Evolutionary conservation across 805 yeast species (phyloP).

Genomic region (Monosporozyma unispora): DNA sequence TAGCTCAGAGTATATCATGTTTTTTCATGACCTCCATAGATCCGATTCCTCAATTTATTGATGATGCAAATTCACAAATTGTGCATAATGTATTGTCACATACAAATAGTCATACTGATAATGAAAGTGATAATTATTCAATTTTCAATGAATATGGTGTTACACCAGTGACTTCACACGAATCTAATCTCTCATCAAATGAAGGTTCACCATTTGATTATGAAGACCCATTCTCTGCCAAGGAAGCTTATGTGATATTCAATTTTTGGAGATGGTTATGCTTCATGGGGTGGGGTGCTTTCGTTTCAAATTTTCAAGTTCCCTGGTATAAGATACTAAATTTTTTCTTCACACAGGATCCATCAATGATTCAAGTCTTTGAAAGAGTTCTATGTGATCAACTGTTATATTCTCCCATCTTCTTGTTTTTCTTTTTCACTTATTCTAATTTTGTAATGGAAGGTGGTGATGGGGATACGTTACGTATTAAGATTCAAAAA

Average conservation of each 20-base stretch:
- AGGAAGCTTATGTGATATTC: constrained; percentile 29
- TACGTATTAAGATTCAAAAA: constrained; percentile 52
- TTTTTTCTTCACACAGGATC: constrained; percentile 66
- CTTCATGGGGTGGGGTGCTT: constrained; percentile 80
- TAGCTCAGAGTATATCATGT: constrained; percentile 67
- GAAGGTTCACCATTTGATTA: neutral
- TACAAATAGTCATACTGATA: constrained; percentile 7
- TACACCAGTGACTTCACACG: constrained; percentile 6
- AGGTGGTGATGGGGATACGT: constrained; percentile 55
- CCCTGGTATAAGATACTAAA: constrained; percentile 85
- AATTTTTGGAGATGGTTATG: constrained; percentile 64
- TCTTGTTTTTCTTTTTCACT: constrained; percentile 69
- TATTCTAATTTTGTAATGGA: constrained; percentile 80
- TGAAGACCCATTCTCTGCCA: neutral
- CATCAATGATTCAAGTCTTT: constrained; percentile 73
- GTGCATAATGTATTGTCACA: constrained; percentile 6
- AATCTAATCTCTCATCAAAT: neutral
- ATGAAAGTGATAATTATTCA: constrained; percentile 19
- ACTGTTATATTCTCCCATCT: constrained; percentile 78
- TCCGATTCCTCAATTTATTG: constrained; percentile 18
- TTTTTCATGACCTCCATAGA: constrained; percentile 14
- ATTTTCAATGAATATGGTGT: constrained; percentile 25
- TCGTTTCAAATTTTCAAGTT: constrained; percentile 74
- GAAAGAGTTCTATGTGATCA: constrained; percentile 88
- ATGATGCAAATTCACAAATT: constrained; percentile 9